Evolutionary conservation across 257 asterid genomes (phyloP).

Genomic region (Paraleonurus japonicus): DNA sequence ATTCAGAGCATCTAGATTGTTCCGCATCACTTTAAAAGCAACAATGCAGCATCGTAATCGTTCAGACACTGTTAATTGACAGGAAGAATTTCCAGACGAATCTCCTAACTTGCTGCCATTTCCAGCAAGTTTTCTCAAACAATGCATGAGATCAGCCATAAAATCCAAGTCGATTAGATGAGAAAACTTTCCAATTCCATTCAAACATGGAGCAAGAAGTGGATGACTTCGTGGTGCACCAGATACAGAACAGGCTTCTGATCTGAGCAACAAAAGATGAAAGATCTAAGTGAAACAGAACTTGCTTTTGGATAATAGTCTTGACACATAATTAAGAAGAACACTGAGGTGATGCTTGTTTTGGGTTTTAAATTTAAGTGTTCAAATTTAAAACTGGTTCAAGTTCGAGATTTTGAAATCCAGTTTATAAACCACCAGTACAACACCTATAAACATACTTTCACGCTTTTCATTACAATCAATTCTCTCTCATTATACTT

Average conservation of each 20-base stretch:
- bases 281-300: slow-evolving; percentile 20
- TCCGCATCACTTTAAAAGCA: slow-evolving; percentile 90
- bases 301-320: slow-evolving; percentile 4
- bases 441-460: no score
- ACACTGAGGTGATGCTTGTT: no score
- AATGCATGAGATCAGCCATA: slow-evolving; percentile 89
- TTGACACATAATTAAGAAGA: neutral
- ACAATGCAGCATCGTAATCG: slow-evolving; percentile 89
- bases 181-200: slow-evolving; percentile 86
- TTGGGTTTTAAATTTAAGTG: no score
- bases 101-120: slow-evolving; percentile 41
- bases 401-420: no score
- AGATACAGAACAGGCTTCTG: slow-evolving; percentile 41
- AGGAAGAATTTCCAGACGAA: slow-evolving; percentile 40
- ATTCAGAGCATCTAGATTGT: slow-evolving; percentile 90
- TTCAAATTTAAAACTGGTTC: no score
- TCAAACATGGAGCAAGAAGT: slow-evolving; percentile 79
- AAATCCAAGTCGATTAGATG: slow-evolving; percentile 90
- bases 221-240: slow-evolving; percentile 61
- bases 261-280: slow-evolving; percentile 43
- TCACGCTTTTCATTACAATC: no score
- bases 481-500: no score
- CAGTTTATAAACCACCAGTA: no score
- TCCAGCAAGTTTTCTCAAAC: slow-evolving; percentile 80
- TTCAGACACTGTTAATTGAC: slow-evolving; percentile 67